A percentile compares a stretch with the other conserved stretches of the same genome.
Evolutionary conservation across 2,329 filamentous ascomycete species (phyloP).

Genomic region (Calonectria hawksworthii): DNA sequence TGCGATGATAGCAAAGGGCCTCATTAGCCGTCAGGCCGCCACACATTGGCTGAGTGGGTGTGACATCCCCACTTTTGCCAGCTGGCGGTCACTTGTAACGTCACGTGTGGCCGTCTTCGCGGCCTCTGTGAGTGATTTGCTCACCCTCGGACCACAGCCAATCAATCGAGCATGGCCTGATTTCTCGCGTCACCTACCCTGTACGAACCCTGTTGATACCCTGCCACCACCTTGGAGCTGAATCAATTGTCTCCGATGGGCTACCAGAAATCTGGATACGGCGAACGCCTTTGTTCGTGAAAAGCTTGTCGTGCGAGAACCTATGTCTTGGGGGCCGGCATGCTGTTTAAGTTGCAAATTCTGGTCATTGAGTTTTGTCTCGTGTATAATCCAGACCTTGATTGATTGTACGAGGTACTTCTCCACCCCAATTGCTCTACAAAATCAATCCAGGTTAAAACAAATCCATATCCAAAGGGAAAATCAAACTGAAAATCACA

Average conservation of each 20-base stretch:
- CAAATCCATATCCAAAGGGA: too few relatives aligned
- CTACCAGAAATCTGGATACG: background rate
- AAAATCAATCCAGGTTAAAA: too few relatives aligned
- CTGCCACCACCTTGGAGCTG: background rate
- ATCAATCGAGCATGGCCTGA: background rate
- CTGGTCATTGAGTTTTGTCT: background rate
- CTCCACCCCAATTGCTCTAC: too few relatives aligned
- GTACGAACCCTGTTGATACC: background rate
- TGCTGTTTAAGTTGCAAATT: slow-evolving; percentile 3
- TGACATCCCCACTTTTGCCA: slow-evolving; percentile 45
- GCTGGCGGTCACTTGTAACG: slow-evolving; percentile 47
- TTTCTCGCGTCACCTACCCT: slow-evolving; percentile 18
- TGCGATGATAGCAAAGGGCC: slow-evolving; percentile 23
- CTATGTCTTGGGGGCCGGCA: background rate
- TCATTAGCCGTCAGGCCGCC: slow-evolving; percentile 40
- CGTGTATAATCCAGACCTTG: too few relatives aligned
- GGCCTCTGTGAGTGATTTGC: background rate
- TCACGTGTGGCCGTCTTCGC: slow-evolving; percentile 37
- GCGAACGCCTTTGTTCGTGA: background rate
- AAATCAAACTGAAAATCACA: too few relatives aligned
- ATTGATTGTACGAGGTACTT: too few relatives aligned
- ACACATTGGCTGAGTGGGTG: slow-evolving; percentile 43
- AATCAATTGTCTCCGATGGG: background rate
- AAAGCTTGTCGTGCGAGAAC: background rate
- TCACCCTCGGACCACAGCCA: background rate